Base-by-base conservation (phyloP, 2,329 filamentous ascomycete species). In the Domatiomyces globalis region DNA sequence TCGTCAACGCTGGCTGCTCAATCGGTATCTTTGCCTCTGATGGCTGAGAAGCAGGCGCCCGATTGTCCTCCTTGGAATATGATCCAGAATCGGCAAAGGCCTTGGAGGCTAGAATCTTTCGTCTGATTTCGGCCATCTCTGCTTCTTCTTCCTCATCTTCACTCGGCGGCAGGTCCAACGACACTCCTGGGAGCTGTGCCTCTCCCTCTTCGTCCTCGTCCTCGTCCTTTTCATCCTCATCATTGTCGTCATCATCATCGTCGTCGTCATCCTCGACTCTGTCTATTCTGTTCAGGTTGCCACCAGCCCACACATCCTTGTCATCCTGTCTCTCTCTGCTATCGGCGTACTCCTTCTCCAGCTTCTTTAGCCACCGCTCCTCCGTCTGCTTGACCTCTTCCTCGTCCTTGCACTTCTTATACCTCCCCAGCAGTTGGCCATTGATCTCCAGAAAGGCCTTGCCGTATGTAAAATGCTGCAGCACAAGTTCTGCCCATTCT, bases 361-460 rank as follows among this genome's bases (percentile, higher is more conserved):
- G 77, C 69, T 89, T 83, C 50, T 81, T 82, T 68, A 98, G 77
- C 90, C 92, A 98, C 51, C 81, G 83, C 60, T 84, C 81, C 68
- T 98, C 86, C 0, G 85, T 80, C 68, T 78, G 81, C 69, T 95
- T 95, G 29, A 98, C 75, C 6, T 79, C 85, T 7, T 81, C 85
- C 62, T 92, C 89, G 50, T 87, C 83, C 54, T 78, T 75, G 60
- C 88, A 95, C 0, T 82, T 84, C 0, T 88, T 87, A 62, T 98
- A 98, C 53, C 81, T 79, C 66, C 84, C 87, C 20, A 98, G 68
- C 17, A 96, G 69, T 48, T 82, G 82, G 2, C 79, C 75, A 65
- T 98, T 98, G 68, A 98, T 98, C 49, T 94, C 81, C 20, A 98
- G 68, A 63, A 98, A 98, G 0, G 87, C 82, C 52, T 81, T 71